phyloP scores from a whole-genome alignment of 192 early-diverging fungal genomes.

The Radiomyces spectabilis region DNA sequence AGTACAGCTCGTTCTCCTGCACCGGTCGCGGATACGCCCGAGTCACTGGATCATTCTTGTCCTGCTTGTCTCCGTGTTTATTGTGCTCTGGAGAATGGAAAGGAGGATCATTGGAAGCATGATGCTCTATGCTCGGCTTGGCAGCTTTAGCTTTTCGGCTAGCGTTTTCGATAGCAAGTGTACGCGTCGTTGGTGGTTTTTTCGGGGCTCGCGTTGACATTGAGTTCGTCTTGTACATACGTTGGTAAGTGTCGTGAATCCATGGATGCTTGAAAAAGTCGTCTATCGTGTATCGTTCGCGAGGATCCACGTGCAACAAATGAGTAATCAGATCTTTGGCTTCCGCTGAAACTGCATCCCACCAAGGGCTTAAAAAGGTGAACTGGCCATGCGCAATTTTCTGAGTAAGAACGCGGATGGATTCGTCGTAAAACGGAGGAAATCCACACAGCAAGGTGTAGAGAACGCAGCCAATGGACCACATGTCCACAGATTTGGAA shows the following conservation, averaged over 20 bases:
- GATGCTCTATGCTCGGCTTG: no score
- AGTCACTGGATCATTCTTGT: not conserved
- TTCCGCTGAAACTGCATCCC: conserved; percentile 75
- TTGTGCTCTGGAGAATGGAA: no score
- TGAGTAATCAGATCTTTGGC: conserved; percentile 68
- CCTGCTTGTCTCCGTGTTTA: no score
- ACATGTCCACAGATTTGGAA: conserved; percentile 80
- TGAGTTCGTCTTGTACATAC: no score
- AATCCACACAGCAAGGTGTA: conserved; percentile 77
- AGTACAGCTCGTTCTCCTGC: conserved; percentile 33
- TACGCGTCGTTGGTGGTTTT: no score
- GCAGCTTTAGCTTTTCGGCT: no score
- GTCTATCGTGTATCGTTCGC: conserved; percentile 67
- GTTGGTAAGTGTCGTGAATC: no score
- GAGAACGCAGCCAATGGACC: conserved; percentile 81
- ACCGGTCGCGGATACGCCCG: not conserved
- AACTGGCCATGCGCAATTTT: conserved; percentile 83
- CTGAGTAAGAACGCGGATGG: conserved; percentile 66
- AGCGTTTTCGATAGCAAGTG: no score
- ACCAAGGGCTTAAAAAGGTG: conserved; percentile 83
- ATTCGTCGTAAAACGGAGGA: conserved; percentile 81
- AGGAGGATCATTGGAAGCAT: no score
- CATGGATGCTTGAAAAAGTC: conserved; percentile 79
- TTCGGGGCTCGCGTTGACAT: no score
- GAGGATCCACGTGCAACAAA: conserved; percentile 63